phyloP scores from a whole-genome alignment of 2,329 filamentous ascomycete genomes.

The Nothopassalora personata region DNA sequence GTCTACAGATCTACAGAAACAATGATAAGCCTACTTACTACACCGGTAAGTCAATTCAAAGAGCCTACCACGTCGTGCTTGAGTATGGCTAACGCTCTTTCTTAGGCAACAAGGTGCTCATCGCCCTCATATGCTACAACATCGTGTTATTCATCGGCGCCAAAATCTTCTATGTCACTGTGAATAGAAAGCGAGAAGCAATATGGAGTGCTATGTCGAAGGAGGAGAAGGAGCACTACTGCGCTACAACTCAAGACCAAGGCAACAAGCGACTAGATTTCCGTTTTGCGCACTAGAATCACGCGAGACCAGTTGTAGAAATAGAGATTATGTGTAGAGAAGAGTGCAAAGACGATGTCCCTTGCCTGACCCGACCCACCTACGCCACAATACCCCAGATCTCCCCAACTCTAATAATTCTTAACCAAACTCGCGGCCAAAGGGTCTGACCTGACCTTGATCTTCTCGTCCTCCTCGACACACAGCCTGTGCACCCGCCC shows the following conservation, averaged over 20 bases:
- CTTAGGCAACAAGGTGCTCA: constrained; percentile 49
- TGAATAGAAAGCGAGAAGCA: constrained; percentile 41
- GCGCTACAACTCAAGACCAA: constrained; percentile 31
- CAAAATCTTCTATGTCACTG: constrained; percentile 50
- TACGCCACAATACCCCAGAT: not conserved
- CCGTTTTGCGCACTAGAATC: constrained; percentile 29
- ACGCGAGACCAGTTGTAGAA: not conserved
- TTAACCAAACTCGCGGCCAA: not conserved
- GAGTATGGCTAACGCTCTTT: too few relatives aligned
- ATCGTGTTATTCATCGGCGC: constrained; percentile 49
- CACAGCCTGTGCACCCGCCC: not conserved
- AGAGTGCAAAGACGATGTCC: not conserved
- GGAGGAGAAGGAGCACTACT: constrained; percentile 39
- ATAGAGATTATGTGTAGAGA: not conserved
- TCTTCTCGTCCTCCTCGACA: not conserved
- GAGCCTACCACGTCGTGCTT: too few relatives aligned
- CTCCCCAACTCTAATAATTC: not conserved
- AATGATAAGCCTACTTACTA: constrained; percentile 52
- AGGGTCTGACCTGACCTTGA: not conserved
- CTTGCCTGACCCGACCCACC: too few relatives aligned
- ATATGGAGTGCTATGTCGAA: constrained; percentile 47
- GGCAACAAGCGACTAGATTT: constrained; percentile 41
- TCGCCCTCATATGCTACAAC: constrained; percentile 47
- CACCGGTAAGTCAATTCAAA: constrained; percentile 14
- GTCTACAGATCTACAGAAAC: constrained; percentile 45